Evolutionary conservation across 495 filamentous ascomycete species (phyloP), one percentile per base, ranked within the genome.

Genomic region (Clavariopsis aquatica): DNA sequence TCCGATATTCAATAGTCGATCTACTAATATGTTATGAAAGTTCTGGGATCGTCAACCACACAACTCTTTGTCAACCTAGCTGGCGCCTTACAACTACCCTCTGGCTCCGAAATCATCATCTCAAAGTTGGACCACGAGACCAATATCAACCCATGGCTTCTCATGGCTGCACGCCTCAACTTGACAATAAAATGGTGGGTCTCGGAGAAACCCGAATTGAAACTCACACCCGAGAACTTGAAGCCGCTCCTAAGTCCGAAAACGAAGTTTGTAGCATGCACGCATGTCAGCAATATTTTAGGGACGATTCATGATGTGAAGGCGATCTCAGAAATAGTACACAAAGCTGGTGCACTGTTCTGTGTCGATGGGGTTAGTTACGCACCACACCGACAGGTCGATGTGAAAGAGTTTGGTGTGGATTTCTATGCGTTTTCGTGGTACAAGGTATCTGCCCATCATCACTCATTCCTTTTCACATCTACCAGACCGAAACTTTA

Each of bases 341-440:
- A 83, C 69, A 68, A 66, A 27, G 81, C 75, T 6, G 69, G 80
- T 51, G 81, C 83, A 12, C 65, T 81, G 26, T 70, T 81, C 2
- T 77, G 75, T 55, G 82, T 84, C 0, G 83, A 91, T 74, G 89
- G 81, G 1, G 89, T 91, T 0, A 85, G 86, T 27, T 85, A 83
- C 62, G 88, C 88, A 15, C 88, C 89, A 2, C 89, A 93, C 66
- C 76, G 89, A 28, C 75, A 73, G 28, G 76, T 91, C 27, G 86
- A 93, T 71, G 85, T 91, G 17, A 76, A 77, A 56, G 83, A 70
- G 1, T 76, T 91, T 4, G 87, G 81, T 0, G 87, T 88, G 0
- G 89, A 91, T 68, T 83, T 90, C 70, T 92, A 91, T 70, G 78
- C 83, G n/a, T 87, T 90, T 66, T 84, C 80, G 1, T 92, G 89